Evolutionary conservation across 2,329 filamentous ascomycete genomes (phyloP).

Genomic region (Exophiala spinifera): DNA sequence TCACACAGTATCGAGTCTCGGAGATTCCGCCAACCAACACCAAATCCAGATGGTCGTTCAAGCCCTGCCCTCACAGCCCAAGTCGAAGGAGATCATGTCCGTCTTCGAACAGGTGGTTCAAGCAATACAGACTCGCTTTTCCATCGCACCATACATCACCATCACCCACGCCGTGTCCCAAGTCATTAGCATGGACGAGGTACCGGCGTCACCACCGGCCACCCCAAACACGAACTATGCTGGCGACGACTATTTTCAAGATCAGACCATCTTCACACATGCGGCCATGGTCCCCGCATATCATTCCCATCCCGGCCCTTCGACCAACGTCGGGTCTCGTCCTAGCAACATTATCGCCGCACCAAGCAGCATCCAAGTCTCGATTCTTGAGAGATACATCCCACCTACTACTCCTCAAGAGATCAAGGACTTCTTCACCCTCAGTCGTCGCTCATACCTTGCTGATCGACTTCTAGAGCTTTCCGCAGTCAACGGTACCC

Average conservation of each 20-base stretch:
- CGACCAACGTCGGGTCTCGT: conserved; percentile 39
- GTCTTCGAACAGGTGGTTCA: conserved; percentile 56
- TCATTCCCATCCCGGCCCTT: conserved; percentile 51
- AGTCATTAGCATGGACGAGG: conserved; percentile 56
- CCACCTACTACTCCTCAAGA: conserved; percentile 59
- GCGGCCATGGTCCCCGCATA: conserved; percentile 59
- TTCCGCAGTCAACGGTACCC: conserved; percentile 54
- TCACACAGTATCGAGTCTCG: conserved; percentile 9
- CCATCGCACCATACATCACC: conserved; percentile 57
- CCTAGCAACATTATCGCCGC: conserved; percentile 58
- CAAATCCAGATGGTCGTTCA: conserved; percentile 57
- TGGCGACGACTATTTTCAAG: conserved; percentile 59
- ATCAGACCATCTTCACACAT: conserved; percentile 57
- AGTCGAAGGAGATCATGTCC: conserved; percentile 34
- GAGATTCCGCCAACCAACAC: conserved; percentile 32
- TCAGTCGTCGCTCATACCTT: conserved; percentile 55
- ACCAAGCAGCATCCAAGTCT: conserved; percentile 58
- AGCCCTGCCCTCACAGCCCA: conserved; percentile 53
- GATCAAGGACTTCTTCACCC: conserved; percentile 57
- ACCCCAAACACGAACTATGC: conserved; percentile 51
- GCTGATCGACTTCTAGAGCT: conserved; percentile 61
- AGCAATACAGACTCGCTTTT: conserved; percentile 52
- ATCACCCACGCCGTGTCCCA: conserved; percentile 62
- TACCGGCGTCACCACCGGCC: conserved; percentile 61
- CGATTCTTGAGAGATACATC: conserved; percentile 64